Evolutionary conservation across 306 rosid genomes (phyloP), one percentile per base, ranked within the genome.

Genomic region (Citrullus amarus): DNA sequence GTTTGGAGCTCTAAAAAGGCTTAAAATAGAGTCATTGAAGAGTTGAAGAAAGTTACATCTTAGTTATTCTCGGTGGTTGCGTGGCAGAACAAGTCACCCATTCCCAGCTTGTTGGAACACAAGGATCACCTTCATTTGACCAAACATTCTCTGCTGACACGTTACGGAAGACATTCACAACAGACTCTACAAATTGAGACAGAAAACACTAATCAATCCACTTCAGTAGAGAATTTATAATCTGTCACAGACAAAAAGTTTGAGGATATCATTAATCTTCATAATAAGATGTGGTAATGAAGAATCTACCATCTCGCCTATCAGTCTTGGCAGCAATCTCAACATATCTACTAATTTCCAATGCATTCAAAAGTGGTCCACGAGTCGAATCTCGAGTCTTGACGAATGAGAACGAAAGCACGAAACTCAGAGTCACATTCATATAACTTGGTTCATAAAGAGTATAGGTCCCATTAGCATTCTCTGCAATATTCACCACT

Each of bases 371-470:
- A 55, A 94, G 90, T 3, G 98, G 98, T 44, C 98, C 98, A 79
- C 58, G 84, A 56, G 91, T 87, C 20, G 98, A 94, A 85, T 90
- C 97, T 30, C 82, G 81, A 69, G 98, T 94, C 91, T 77, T 88
- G 60, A 36, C 88, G 54, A 92, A 94, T 75, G 93, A 83, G 85
- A 94, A 94, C 2, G 96, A 86, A 70, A 94, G 92, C 84, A 94
- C 97, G 71, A 92, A 94, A 17, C 91, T 86, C 80, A 94, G 79
- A 76, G 87, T 89, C 83, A 89, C 97, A 80, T 92, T 94, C 97
- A 94, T 92, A 82, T 94, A 94, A 82, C 98, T 94, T 30, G 97
- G 98, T 81, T 94, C 98, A 80, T 94, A 94, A 84, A 94, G 97
- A 61, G 88, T 92, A 87, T 86, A 94, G 81, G 88, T 88, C 51